A percentile compares a stretch with the other conserved stretches of the same genome.
Conservation (phyloP, 73 alveolate genomes). For the Breviolum minutum region DNA sequence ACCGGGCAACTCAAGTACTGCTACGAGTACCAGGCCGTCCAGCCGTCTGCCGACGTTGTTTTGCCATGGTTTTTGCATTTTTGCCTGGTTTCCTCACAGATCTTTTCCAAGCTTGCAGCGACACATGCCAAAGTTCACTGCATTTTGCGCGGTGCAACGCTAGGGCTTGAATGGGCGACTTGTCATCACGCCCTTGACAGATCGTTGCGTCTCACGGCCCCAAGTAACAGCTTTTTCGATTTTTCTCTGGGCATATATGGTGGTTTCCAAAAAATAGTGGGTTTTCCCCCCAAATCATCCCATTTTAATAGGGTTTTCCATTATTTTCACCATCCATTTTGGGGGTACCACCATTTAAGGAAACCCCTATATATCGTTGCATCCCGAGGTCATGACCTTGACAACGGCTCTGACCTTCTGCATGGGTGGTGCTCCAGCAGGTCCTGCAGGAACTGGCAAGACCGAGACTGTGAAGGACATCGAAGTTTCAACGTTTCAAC, state of each 20-base stretch:
- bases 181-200: conserved; percentile 99
- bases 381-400: conserved; percentile 98
- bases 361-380: neutral
- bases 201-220: conserved; percentile 98
- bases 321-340: too few species aligned
- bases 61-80: neutral
- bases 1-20: conserved; percentile 98
- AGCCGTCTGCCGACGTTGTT: neutral
- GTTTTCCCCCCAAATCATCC: too few species aligned
- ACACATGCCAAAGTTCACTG: neutral
- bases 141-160: neutral
- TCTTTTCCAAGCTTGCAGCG: too few species aligned
- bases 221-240: neutral
- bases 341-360: too few species aligned
- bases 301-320: too few species aligned
- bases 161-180: conserved; percentile 99
- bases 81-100: neutral
- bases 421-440: conserved; percentile 99
- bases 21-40: conserved; percentile 96
- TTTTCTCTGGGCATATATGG: neutral
- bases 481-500: neutral
- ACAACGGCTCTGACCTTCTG: conserved; percentile 99
- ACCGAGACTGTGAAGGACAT: conserved; percentile 93
- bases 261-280: neutral
- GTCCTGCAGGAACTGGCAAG: conserved; percentile 99